A percentile compares a stretch with the other conserved stretches of the same genome.
Evolutionary conservation across 768 basidiomycete genomes (phyloP).

Genomic region (Russula sp.): DNA sequence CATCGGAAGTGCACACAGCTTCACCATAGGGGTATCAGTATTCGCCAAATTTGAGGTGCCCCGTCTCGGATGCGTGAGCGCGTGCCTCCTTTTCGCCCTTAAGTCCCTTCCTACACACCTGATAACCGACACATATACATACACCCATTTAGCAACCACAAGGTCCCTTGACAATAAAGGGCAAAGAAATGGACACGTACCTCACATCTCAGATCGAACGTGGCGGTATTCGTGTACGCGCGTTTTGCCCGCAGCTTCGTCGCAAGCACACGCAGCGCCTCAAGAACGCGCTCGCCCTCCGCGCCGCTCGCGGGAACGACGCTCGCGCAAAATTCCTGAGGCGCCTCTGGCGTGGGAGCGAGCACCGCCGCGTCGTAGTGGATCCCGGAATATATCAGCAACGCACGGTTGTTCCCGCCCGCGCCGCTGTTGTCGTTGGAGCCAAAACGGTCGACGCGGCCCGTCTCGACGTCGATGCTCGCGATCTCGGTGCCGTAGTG

Average conservation of each 20-base stretch:
- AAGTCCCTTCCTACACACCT: conserved; percentile 78
- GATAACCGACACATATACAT: not conserved
- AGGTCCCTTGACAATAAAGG: not conserved
- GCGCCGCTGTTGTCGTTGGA: conserved; percentile 31
- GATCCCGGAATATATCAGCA: conserved; percentile 92
- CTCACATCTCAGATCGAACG: conserved; percentile 86
- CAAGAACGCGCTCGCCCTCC: conserved; percentile 46
- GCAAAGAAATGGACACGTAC: conserved; percentile 32
- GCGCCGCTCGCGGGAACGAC: conserved; percentile 55
- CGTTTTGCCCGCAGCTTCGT: conserved; percentile 63
- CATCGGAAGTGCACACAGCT: not conserved
- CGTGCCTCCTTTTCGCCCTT: conserved; percentile 94
- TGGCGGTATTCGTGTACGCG: conserved; percentile 87
- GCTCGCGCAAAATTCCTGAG: conserved; percentile 77
- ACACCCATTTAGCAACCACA: conserved; percentile 7
- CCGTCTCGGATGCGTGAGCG: conserved; percentile 79
- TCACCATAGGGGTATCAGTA: conserved; percentile 35
- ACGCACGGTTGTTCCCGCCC: conserved; percentile 33
- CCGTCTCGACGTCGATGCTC: conserved; percentile 87
- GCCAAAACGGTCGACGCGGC: conserved; percentile 77
- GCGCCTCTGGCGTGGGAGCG: conserved; percentile 69
- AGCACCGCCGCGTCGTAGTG: conserved; percentile 91
- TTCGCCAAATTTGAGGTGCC: conserved; percentile 80
- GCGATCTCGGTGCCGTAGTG: conserved; percentile 83
- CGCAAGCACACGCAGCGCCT: conserved; percentile 65